These are phyloP conservation scores for Kokia cookei DNA, from an alignment of 441 rosid genomes.

Conservation along the genomic window DNA sequence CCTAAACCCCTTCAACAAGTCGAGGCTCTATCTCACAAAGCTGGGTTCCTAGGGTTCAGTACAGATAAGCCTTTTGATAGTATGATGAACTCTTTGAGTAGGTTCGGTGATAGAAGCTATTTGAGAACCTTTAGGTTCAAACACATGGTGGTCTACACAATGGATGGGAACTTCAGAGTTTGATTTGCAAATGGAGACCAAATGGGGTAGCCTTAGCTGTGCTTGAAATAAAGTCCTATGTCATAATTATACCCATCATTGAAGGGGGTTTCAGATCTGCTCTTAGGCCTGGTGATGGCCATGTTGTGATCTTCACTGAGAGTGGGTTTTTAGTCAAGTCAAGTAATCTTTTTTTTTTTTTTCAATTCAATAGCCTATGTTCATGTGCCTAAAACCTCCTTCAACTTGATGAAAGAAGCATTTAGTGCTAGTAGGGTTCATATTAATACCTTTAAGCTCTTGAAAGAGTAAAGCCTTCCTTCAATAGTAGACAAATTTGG, in stretches of 20 bases:
- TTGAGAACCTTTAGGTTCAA: constrained; percentile 65
- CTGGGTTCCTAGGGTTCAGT: constrained; percentile 62
- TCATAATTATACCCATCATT: constrained; percentile 50
- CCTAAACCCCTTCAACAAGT: constrained; percentile 25
- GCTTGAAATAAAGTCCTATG: constrained; percentile 53
- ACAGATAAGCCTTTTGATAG: constrained; percentile 29
- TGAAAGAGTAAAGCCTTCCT: constrained; percentile 62
- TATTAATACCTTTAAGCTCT: constrained; percentile 58
- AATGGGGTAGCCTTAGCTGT: constrained; percentile 58
- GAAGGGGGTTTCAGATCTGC: constrained; percentile 64
- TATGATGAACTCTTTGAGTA: constrained; percentile 51
- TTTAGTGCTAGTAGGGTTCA: constrained; percentile 55
- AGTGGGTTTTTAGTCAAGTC: constrained; percentile 54
- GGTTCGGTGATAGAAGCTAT: constrained; percentile 46
- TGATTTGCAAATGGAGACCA: constrained; percentile 72
- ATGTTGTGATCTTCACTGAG: constrained; percentile 53
- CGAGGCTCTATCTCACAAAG: constrained; percentile 42
- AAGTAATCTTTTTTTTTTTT: constrained; percentile 34
- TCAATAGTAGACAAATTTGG: constrained; percentile 61
- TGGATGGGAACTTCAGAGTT: constrained; percentile 76
- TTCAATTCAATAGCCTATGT: constrained; percentile 56
- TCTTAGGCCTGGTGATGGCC: constrained; percentile 62
- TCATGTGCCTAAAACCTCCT: constrained; percentile 60
- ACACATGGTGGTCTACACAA: constrained; percentile 84
- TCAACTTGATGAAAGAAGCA: constrained; percentile 61